Evolutionary conservation across 1,284 basidiomycete species (phyloP).

Genomic region (Hemileia vastatrix): DNA sequence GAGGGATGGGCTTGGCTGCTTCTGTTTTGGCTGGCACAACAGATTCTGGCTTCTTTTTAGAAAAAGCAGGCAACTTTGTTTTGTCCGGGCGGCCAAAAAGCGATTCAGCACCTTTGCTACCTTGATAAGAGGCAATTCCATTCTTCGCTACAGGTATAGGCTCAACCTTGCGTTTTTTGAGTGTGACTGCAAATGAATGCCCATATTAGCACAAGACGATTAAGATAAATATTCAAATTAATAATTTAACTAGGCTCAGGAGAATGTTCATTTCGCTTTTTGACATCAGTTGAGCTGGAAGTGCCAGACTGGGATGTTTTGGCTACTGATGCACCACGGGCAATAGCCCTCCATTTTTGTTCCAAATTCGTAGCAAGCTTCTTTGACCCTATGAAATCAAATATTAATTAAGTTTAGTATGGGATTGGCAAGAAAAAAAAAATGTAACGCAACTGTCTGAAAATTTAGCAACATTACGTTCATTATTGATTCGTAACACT

Average conservation of each 20-base stretch:
- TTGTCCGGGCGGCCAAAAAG: conserved; percentile 19
- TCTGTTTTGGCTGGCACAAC: background rate
- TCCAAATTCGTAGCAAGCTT: conserved; percentile 6
- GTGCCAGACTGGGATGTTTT: background rate
- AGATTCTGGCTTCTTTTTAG: conserved; percentile 11
- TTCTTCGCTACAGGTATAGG: background rate
- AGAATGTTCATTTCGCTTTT: conserved; percentile 11
- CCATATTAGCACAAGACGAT: background rate
- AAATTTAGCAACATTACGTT: conserved; percentile 11
- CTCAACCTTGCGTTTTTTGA: conserved; percentile 16
- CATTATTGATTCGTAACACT: conserved; percentile 21
- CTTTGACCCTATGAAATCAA: background rate
- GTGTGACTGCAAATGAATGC: background rate
- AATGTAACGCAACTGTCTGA: conserved; percentile 16
- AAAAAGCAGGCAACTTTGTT: conserved; percentile 17
- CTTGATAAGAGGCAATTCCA: background rate
- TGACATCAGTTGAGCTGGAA: conserved; percentile 1
- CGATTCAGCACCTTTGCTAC: conserved; percentile 5
- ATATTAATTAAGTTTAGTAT: background rate
- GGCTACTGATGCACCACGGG: conserved; percentile 1
- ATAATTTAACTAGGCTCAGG: conserved; percentile 5
- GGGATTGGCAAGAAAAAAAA: background rate
- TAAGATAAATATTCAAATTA: background rate
- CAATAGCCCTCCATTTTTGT: conserved; percentile 11
- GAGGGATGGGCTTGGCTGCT: too few species aligned